Evolutionary conservation across 257 asterid genomes (phyloP), one percentile per base, ranked within the genome.

Genomic region (Linderniella brevidens): DNA sequence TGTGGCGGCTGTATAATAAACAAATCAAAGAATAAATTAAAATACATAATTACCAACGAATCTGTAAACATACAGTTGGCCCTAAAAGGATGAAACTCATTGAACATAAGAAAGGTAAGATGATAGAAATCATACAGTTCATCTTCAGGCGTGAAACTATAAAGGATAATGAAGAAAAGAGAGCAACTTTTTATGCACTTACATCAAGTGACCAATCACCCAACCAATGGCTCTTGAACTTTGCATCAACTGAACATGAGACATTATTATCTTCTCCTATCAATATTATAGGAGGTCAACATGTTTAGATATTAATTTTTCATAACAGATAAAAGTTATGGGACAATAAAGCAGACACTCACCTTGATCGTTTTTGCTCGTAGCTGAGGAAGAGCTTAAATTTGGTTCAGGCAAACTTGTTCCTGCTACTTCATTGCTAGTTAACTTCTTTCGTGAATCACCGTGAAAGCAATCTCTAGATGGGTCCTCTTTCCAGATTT

Each of bases 151-250:
- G 43, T 43, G 60, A 35, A 13, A 53, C 25, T 46, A 16, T 18
- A 47, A 44, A 37, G 41, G 58, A 61, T 5, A 38, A 38, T 12
- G 11, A 40, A 47, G 44, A 51, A 32, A 52, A 55, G 55, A 48
- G 19, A 37, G 44, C 36, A 46, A 41, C 59, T 51, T 49, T 29
- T 17, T 54, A 19, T 38, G 54, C 20, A 63, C 77, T 64, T 61
- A 77, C 94, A 40, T 73, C 69, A 68, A 56, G 54, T 48, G 77
- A 60, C 90, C 90, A 79, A 72, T 88, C 92, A 62, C 92, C 92
- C 62, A 71, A 57, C 92, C 94, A 83, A 20, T 80, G 82, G 63
- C 92, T 83, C 44, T 72, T 66, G 45, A 69, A 79, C 62, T 67
- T 50, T 32, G 65, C 79, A 56, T 64, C 58, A 64, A 59, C 58